Base-by-base conservation (phyloP, 768 basidiomycete species). In the Kwoniella shandongensis region DNA sequence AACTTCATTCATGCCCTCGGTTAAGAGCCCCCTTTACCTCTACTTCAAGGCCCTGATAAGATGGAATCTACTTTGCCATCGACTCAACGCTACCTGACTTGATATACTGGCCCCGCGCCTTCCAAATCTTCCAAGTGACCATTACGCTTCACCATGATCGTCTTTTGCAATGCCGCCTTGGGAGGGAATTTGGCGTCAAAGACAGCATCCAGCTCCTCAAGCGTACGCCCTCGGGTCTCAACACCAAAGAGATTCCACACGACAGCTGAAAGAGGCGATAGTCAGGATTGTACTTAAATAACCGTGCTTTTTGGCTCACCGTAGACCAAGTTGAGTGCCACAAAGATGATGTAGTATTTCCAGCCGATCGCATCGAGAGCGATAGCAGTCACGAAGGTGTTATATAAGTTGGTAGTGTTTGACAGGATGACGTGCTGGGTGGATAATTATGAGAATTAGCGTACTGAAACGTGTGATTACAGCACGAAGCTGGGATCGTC, bases 351-450 rank as follows among this genome's bases (percentile, higher is more conserved):
- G 45, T 64, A 64, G 40, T 59, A 60, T 39, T 62, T 67, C 49
- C 57, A 66, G 2, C 38, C 44, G 39, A 62, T 57, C 4, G 57
- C 57, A 4, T 57, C 46, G 7, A 70, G 59, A 8, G 66, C 69
- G 36, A 67, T 60, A 13, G 65, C 54, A 42, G 69, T 73, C 42
- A 68, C 71, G 55, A 65, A 73, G 36, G 80, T 80, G 66, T 83
- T 84, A 67, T 76, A 76, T 55, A 77, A 68, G n/a, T 63, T 54
- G 57, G 73, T 57, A 25, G 61, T 51, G 50, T 59, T 58, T 51
- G 63, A 61, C 30, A 70, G 68, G 40, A 69, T 48, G 40, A 53
- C 58, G 44, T 59, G 58, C 58, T 35, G 18, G 38, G 10, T 15
- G 18, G 1, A 22, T 38, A n/a, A n/a, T n/a, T n/a, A n/a, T 29